Conservation (phyloP, 768 basidiomycete species). For the Calocybe cyanea region DNA sequence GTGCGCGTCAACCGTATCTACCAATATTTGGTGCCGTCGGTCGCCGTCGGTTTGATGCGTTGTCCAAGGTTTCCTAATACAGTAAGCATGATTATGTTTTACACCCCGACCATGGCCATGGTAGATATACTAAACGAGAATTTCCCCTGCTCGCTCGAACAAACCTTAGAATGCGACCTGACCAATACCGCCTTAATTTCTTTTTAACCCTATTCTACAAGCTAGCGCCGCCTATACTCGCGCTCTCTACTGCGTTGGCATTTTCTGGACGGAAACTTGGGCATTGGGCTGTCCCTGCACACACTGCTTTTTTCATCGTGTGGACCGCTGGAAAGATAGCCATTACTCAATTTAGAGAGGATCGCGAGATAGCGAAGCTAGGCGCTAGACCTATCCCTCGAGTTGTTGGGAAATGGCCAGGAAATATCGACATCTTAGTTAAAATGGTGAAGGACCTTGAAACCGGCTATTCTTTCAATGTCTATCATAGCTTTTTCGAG, state of each 20-base stretch:
- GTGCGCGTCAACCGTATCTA: no score
- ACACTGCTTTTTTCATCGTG: slow-evolving; percentile 37
- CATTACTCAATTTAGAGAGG: slow-evolving; percentile 32
- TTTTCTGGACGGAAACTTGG: slow-evolving; percentile 30
- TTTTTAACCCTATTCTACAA: slow-evolving; percentile 40
- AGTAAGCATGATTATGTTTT: no score
- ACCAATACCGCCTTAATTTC: slow-evolving; percentile 47
- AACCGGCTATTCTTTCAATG: slow-evolving; percentile 58
- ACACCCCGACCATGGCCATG: no score
- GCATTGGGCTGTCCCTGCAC: slow-evolving; percentile 30
- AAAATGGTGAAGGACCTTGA: slow-evolving; percentile 51
- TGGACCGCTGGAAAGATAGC: slow-evolving; percentile 34
- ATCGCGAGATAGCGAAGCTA: slow-evolving; percentile 40
- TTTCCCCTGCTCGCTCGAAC: no score
- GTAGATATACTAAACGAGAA: no score
- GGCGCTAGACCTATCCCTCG: slow-evolving; percentile 51
- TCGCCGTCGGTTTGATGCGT: no score
- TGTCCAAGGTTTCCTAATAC: no score
- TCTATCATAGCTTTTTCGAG: slow-evolving; percentile 62
- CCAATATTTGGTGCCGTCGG: no score
- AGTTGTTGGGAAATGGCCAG: slow-evolving; percentile 69
- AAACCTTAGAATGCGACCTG: slow-evolving; percentile 43
- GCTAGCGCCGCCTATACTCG: slow-evolving; percentile 36
- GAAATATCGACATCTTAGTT: slow-evolving; percentile 69
- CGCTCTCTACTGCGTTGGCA: slow-evolving; percentile 27